These are phyloP conservation scores for Teratosphaeria gauchensis DNA, from an alignment of 2,329 filamentous ascomycete species.

Conservation along the genomic window DNA sequence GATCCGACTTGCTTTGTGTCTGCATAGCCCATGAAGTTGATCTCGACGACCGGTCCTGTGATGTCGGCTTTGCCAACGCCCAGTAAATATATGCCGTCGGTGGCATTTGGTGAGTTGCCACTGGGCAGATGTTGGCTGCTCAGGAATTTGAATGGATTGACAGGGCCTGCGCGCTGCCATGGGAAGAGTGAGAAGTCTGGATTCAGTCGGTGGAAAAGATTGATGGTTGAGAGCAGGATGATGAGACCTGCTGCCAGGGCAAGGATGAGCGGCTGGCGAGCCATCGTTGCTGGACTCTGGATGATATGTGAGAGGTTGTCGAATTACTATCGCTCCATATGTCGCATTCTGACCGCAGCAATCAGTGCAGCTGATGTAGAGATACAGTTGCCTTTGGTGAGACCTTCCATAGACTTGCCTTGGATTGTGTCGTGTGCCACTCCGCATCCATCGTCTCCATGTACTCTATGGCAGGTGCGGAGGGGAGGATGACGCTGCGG, in stretches of 20 bases:
- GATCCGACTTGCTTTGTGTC: constrained; percentile 72
- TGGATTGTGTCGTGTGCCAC: neutral
- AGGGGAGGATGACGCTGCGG: neutral
- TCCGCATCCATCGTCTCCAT: neutral
- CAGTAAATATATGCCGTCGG: constrained; percentile 43
- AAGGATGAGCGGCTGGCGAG: constrained; percentile 6
- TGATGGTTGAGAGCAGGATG: constrained; percentile 10
- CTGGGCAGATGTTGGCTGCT: neutral
- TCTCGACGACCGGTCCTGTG: constrained; percentile 74
- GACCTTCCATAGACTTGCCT: neutral
- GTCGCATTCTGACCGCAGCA: neutral
- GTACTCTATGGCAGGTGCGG: neutral
- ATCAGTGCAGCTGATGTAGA: neutral
- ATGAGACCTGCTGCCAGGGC: constrained; percentile 11
- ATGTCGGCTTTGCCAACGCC: constrained; percentile 65
- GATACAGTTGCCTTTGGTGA: neutral
- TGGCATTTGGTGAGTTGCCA: neutral
- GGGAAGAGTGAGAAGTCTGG: neutral
- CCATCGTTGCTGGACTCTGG: constrained; percentile 1
- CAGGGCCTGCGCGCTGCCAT: neutral
- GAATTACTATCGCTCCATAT: neutral
- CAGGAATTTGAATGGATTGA: neutral
- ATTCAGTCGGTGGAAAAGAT: constrained; percentile 6
- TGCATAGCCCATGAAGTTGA: constrained; percentile 88
- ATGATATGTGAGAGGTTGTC: neutral